Percentiles rank a stretch among this genome's conserved stretches.
These are phyloP conservation scores for Zygoascus bituminiphila DNA, from an alignment of 805 yeast genomes.

Conservation along the genomic window DNA sequence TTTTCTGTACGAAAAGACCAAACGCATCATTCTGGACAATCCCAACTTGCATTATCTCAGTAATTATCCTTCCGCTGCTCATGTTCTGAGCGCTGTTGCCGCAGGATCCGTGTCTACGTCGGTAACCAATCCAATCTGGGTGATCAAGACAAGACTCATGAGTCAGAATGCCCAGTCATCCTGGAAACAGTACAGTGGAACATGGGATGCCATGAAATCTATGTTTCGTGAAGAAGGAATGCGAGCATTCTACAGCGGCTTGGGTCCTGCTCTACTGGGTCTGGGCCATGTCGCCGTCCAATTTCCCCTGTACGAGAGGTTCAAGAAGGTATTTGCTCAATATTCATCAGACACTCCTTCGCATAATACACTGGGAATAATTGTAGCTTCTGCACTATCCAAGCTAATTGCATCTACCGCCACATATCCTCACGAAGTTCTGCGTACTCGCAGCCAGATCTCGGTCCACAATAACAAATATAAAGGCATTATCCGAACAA, in stretches of 20 bases:
- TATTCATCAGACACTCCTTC: neutral
- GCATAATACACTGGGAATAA: conserved; percentile 11
- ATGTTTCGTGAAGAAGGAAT: conserved; percentile 79
- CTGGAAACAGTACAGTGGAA: conserved; percentile 54
- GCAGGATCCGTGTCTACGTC: conserved; percentile 86
- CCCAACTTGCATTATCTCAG: conserved; percentile 1
- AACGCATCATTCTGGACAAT: conserved; percentile 33
- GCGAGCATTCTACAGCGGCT: conserved; percentile 76
- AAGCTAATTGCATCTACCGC: conserved; percentile 83
- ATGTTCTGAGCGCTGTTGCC: conserved; percentile 57
- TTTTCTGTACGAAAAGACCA: conserved; percentile 77
- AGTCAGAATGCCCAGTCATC: conserved; percentile 34
- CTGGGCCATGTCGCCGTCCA: conserved; percentile 91
- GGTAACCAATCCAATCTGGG: conserved; percentile 94
- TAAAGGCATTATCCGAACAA: conserved; percentile 30
- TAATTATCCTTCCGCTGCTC: conserved; percentile 18
- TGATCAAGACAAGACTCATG: conserved; percentile 91
- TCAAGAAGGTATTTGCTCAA: conserved; percentile 45
- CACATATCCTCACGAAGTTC: conserved; percentile 93
- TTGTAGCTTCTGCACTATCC: conserved; percentile 66
- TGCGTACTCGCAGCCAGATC: conserved; percentile 85
- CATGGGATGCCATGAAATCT: conserved; percentile 71
- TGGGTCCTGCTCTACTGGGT: conserved; percentile 85
- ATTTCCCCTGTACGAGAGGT: conserved; percentile 84
- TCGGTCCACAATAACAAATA: conserved; percentile 28